Evolutionary conservation across 441 rosid genomes (phyloP), one percentile per base, ranked within the genome.

Genomic region (Adansonia grandidieri): DNA sequence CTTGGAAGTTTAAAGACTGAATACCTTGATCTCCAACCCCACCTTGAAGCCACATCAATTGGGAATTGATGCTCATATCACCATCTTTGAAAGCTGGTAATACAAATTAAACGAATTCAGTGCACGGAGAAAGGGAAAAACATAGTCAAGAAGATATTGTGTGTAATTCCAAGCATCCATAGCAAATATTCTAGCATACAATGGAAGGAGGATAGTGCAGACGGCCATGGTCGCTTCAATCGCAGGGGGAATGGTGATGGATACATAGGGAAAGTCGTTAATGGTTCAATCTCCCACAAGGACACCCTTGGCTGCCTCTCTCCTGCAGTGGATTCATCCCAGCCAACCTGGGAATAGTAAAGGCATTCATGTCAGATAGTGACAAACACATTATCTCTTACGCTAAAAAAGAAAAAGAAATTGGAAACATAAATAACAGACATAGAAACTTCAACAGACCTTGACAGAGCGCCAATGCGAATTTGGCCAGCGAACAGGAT

Each of bases 241-340:
- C 98, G 84, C 62, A 91, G 80, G n/a, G 98, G 92, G 76, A 94
- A 96, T 45, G 94, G 94, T 68, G 99, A 91, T 0, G 99, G 96
- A 81, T 96, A 96, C 95, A 91, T 96, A 0, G 98, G 99, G 82
- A 94, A 96, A 48, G 99, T 96, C 47, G 98, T 90, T 57, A 96
- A 82, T 17, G 99, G 99, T 80, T 96, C 99, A 80, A 94, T 90
- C 87, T 96, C 98, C 99, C 98, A 96, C 37, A 96, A 79, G 28
- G 99, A 96, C 64, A 94, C 99, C 78, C 99, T 86, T 6, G 96
- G 99, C 81, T 96, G 99, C 89, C 93, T 91, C 85, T 96, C 98
- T 42, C 99, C 99, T 15, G 98, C 98, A 2, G 98, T 93, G n/a
- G 99, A 96, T 80, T 96, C 99, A 80, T 96, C 99, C 99, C 99